These are phyloP conservation scores for Trypanosoma lewisi DNA, from an alignment of 208 protist genomes.

Conservation along the genomic window DNA sequence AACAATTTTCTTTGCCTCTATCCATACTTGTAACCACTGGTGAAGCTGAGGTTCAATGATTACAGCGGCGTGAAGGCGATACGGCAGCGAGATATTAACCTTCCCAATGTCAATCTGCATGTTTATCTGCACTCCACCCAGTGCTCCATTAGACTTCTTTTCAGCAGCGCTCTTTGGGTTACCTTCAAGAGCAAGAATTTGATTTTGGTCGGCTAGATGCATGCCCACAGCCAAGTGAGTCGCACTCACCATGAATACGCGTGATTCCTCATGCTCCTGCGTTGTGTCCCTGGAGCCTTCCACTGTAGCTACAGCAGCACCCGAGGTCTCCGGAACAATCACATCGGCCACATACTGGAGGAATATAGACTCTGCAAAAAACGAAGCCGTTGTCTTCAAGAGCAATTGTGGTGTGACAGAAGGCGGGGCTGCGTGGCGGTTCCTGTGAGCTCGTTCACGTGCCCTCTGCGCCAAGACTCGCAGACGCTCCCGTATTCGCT, in stretches of 20 bases:
- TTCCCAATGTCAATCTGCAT: conserved; percentile 54
- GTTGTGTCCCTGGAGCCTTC: not conserved
- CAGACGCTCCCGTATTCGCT: conserved; percentile 40
- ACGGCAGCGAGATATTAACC: conserved; percentile 42
- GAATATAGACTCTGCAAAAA: conserved; percentile 64
- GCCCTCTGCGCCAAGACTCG: conserved; percentile 49
- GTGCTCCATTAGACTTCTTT: not conserved
- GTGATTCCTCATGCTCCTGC: conserved; percentile 1
- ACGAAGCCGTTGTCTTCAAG: conserved; percentile 59
- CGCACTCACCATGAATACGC: conserved; percentile 13
- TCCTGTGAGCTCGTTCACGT: conserved; percentile 47
- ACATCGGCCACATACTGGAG: conserved; percentile 76
- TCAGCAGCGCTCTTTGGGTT: not conserved
- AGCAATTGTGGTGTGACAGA: conserved; percentile 65
- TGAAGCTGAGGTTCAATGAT: conserved; percentile 76
- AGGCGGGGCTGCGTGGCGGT: conserved; percentile 60
- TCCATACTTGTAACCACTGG: conserved; percentile 57
- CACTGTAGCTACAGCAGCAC: not conserved
- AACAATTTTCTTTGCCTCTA: conserved; percentile 16
- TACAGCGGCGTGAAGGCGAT: conserved; percentile 51
- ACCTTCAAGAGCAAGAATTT: not conserved
- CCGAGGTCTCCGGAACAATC: conserved; percentile 26
- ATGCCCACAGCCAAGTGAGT: conserved; percentile 14
- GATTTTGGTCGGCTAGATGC: conserved; percentile 21
- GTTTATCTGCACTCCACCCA: conserved; percentile 52